These are phyloP conservation scores for Neopestalotiopsis clavispora DNA, from an alignment of 2,329 filamentous ascomycete species.

Conservation along the genomic window DNA sequence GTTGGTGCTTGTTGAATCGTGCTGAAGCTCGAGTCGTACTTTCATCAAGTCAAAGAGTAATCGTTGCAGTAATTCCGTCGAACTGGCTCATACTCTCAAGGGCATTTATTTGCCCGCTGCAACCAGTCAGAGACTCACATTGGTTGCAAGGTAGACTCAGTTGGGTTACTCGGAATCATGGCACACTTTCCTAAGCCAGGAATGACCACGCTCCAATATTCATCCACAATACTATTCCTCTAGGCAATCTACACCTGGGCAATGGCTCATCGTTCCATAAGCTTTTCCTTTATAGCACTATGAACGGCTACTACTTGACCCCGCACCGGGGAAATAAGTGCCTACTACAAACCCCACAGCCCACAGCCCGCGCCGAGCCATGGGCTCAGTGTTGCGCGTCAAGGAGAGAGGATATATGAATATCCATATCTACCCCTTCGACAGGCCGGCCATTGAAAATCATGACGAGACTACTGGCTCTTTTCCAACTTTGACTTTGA, in stretches of 20 bases:
- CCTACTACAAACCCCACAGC: background rate
- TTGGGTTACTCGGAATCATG: background rate
- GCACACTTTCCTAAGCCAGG: background rate
- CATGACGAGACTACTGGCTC: background rate
- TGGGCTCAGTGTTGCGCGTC: background rate
- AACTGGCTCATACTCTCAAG: background rate
- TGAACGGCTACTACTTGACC: background rate
- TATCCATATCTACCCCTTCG: background rate
- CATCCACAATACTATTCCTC: background rate
- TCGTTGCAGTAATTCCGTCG: background rate
- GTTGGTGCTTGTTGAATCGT: background rate
- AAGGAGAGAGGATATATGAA: conserved; percentile 12
- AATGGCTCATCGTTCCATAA: background rate
- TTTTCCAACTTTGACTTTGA: background rate
- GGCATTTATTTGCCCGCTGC: conserved; percentile 6
- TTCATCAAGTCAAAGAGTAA: background rate
- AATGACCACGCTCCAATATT: background rate
- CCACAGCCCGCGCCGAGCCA: background rate
- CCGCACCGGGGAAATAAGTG: conserved; percentile 6
- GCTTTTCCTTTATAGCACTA: conserved; percentile 4
- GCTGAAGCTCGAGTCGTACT: background rate
- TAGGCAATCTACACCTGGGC: background rate
- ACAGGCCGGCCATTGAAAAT: background rate
- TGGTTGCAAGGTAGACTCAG: too few relatives aligned
- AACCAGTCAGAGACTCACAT: background rate